A percentile compares a stretch with the other conserved stretches of the same genome.
These are phyloP conservation scores for Trichomonascaceae sp. DNA, from an alignment of 1,139 yeast genomes.

Conservation along the genomic window DNA sequence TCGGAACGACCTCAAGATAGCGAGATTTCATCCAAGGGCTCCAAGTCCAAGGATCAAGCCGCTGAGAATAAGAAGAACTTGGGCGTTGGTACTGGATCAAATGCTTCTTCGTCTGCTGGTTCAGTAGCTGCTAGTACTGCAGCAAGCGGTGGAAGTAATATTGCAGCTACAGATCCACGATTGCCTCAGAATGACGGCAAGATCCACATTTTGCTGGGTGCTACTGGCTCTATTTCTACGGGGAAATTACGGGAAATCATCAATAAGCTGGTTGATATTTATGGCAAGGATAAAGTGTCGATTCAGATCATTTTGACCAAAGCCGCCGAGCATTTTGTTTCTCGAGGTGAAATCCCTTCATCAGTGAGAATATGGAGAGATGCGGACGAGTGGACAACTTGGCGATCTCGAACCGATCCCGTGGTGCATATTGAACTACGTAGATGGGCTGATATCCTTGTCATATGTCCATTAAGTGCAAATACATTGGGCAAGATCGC, in stretches of 20 bases:
- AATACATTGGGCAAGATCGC: conserved; percentile 88
- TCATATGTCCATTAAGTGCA: conserved; percentile 86
- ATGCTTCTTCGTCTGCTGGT: background rate
- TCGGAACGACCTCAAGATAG: conserved; percentile 19
- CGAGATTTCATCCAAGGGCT: background rate
- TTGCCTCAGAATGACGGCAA: conserved; percentile 90
- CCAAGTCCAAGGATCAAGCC: conserved; percentile 1
- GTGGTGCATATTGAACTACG: conserved; percentile 88
- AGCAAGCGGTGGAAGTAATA: background rate
- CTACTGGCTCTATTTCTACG: conserved; percentile 83
- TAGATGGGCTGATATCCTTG: conserved; percentile 90
- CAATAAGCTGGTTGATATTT: conserved; percentile 69
- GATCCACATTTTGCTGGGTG: conserved; percentile 78
- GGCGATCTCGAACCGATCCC: conserved; percentile 83
- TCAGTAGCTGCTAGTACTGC: conserved; percentile 1
- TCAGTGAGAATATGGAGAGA: conserved; percentile 79
- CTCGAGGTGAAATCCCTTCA: conserved; percentile 53
- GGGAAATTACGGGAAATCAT: conserved; percentile 70
- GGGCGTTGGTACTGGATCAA: background rate
- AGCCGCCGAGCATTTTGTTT: conserved; percentile 75
- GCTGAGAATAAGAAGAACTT: background rate
- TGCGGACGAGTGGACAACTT: conserved; percentile 84
- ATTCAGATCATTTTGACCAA: conserved; percentile 78
- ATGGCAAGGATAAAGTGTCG: conserved; percentile 64
- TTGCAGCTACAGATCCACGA: conserved; percentile 49